Evolutionary conservation across 805 yeast genomes (phyloP).

Genomic region (Yarrowia deformans): DNA sequence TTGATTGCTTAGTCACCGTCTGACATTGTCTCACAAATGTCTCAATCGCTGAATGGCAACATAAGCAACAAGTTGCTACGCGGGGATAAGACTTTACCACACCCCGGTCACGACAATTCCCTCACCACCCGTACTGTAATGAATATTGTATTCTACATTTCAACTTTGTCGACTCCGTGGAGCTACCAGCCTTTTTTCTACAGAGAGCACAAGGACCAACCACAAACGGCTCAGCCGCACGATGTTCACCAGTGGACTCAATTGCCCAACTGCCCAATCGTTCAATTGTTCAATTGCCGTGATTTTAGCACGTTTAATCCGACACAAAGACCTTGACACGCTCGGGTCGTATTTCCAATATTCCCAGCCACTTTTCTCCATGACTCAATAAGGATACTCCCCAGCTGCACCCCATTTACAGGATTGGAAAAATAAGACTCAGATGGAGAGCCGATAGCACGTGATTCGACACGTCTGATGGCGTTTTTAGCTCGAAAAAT

Average conservation of each 20-base stretch:
- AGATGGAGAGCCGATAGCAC: not conserved
- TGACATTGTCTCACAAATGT: not conserved
- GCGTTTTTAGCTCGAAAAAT: not conserved
- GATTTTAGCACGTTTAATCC: too few species aligned
- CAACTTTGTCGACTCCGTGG: not conserved
- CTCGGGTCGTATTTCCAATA: too few species aligned
- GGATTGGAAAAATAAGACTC: not conserved
- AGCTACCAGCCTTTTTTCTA: too few species aligned
- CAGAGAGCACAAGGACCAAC: too few species aligned
- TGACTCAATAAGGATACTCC: conserved; percentile 18
- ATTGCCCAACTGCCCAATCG: not conserved
- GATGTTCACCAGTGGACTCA: too few species aligned
- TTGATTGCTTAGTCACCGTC: too few species aligned
- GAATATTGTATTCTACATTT: not conserved
- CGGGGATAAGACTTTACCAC: not conserved
- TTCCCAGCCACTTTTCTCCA: conserved; percentile 12
- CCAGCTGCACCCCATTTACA: conserved; percentile 6
- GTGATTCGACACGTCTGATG: not conserved
- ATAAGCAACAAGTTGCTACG: not conserved
- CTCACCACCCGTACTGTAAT: not conserved
- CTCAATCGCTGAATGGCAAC: conserved; percentile 9
- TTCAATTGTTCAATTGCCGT: too few species aligned
- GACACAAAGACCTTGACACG: not conserved
- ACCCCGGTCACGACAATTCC: not conserved
- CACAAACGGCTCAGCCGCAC: not conserved